These are phyloP conservation scores for Trebouxia sp. DNA, from an alignment of 139 green algal species.

Conservation along the genomic window DNA sequence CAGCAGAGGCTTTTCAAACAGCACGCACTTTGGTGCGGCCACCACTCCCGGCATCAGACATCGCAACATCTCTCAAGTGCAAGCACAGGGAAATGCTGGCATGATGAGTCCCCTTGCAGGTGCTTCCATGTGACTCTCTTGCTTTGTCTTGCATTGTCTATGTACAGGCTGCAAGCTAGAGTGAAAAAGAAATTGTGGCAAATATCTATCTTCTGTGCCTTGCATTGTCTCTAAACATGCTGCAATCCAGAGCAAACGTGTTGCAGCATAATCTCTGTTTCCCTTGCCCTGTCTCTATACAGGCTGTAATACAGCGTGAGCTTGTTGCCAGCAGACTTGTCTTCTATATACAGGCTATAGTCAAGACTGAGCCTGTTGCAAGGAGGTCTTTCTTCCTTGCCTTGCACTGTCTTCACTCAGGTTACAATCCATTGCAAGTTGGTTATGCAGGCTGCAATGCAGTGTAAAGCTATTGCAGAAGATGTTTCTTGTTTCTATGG, in stretches of 20 bases:
- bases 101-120: conserved; percentile 15
- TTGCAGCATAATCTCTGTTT: too few relatives aligned
- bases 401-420: background rate
- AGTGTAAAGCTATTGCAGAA: background rate
- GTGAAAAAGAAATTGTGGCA: too few relatives aligned
- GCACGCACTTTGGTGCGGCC: background rate
- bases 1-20: background rate
- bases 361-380: background rate
- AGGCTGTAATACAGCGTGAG: too few relatives aligned
- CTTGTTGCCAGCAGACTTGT: too few relatives aligned
- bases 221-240: too few relatives aligned
- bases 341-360: too few relatives aligned
- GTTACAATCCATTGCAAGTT: background rate
- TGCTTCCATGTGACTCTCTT: background rate
- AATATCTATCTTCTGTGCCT: too few relatives aligned
- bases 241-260: too few relatives aligned
- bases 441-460: background rate
- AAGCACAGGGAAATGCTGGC: conserved; percentile 19
- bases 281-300: too few relatives aligned
- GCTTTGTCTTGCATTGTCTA: background rate
- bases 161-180: too few relatives aligned
- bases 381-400: background rate
- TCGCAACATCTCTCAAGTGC: conserved; percentile 30
- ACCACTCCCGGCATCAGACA: conserved; percentile 10
- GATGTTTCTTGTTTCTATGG: background rate